Evolutionary conservation across 2,329 filamentous ascomycete genomes (phyloP).

Genomic region (Pseudopithomyces maydicus): DNA sequence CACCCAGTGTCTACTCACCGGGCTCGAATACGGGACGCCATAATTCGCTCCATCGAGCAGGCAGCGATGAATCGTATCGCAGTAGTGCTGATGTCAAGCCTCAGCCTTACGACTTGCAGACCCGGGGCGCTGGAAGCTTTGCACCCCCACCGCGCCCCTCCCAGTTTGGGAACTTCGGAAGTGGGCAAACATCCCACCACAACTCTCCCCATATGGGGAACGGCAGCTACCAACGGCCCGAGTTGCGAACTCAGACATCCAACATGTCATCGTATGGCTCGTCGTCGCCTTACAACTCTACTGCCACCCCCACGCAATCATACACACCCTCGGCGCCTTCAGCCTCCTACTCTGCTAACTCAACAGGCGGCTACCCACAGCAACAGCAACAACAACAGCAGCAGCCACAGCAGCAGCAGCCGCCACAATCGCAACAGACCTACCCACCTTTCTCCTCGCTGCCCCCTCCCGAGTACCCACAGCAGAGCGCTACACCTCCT

Average conservation of each 20-base stretch:
- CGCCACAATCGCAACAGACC: slow-evolving; percentile 58
- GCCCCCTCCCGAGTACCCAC: slow-evolving; percentile 62
- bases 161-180: slow-evolving; percentile 37
- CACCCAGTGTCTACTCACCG: slow-evolving; percentile 40
- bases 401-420: slow-evolving; percentile 41
- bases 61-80: slow-evolving; percentile 45
- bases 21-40: slow-evolving; percentile 34
- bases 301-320: slow-evolving; percentile 53
- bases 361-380: slow-evolving; percentile 52
- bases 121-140: slow-evolving; percentile 39
- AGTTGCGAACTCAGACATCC: slow-evolving; percentile 43
- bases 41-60: slow-evolving; percentile 38
- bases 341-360: slow-evolving; percentile 42
- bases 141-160: slow-evolving; percentile 43
- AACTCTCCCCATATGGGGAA: slow-evolving; percentile 44
- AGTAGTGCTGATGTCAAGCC: slow-evolving; percentile 26
- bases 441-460: slow-evolving; percentile 65
- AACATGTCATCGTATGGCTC: slow-evolving; percentile 40
- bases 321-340: slow-evolving; percentile 51
- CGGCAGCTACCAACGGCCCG: slow-evolving; percentile 40
- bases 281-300: slow-evolving; percentile 42
- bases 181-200: slow-evolving; percentile 36
- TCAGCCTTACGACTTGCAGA: slow-evolving; percentile 44
- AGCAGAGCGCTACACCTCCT: slow-evolving; percentile 38
- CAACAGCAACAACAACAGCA: slow-evolving; percentile 49